These are phyloP conservation scores for Candida taoyuanica DNA, from an alignment of 805 yeast species.

Conservation along the genomic window DNA sequence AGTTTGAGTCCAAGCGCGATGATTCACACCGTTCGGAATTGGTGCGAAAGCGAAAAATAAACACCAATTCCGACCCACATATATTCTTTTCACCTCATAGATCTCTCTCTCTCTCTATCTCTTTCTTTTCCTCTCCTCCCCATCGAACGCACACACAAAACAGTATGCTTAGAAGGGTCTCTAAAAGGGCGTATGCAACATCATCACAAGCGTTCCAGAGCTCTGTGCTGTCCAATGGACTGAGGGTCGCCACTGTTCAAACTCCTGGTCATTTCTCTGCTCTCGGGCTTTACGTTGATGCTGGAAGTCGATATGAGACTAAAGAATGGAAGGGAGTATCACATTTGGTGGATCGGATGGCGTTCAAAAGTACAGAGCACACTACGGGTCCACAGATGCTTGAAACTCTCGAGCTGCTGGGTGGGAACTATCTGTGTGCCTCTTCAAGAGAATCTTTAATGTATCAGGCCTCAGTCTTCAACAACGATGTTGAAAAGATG, in stretches of 20 bases:
- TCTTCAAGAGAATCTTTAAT: constrained; percentile 88
- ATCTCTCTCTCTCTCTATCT: too few relatives aligned
- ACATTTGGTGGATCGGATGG: constrained; percentile 80
- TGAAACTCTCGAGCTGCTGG: constrained; percentile 68
- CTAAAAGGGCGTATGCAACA: constrained; percentile 21
- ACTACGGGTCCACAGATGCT: constrained; percentile 65
- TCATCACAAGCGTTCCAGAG: constrained; percentile 19
- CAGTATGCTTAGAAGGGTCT: constrained; percentile 14
- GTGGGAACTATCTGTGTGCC: constrained; percentile 93
- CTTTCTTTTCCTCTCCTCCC: too few relatives aligned
- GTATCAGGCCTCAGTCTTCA: constrained; percentile 94
- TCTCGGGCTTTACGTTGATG: constrained; percentile 81
- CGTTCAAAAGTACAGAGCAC: constrained; percentile 67
- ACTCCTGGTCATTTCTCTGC: constrained; percentile 91
- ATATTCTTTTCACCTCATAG: too few relatives aligned
- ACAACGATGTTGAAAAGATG: constrained; percentile 77
- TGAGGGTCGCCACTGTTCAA: constrained; percentile 77
- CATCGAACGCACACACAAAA: too few relatives aligned
- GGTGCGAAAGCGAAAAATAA: too few relatives aligned
- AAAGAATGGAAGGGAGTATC: constrained; percentile 62
- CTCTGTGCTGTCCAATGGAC: constrained; percentile 63
- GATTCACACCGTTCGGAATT: too few relatives aligned
- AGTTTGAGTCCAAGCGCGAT: too few relatives aligned
- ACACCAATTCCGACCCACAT: too few relatives aligned
- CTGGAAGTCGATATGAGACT: constrained; percentile 84